phyloP scores from a whole-genome alignment of 441 rosid genomes.

The Adansonia madagascariensis region DNA sequence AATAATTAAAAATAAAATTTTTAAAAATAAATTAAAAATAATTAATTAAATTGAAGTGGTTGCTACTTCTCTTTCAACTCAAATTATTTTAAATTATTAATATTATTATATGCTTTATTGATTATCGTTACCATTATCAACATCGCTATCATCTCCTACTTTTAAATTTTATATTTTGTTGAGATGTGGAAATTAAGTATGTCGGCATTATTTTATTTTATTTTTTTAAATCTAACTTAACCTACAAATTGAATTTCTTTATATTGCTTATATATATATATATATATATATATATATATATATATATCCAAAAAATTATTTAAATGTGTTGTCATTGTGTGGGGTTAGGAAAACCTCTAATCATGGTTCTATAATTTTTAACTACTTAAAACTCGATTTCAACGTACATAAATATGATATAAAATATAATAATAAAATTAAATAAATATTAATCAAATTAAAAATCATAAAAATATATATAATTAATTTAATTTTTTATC shows the following conservation, averaged over 20 bases:
- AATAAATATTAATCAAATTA: too few relatives aligned
- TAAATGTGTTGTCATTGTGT: not conserved
- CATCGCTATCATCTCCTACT: conserved; percentile 6
- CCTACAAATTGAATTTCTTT: not conserved
- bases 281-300: too few relatives aligned
- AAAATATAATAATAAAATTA: too few relatives aligned
- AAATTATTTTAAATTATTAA: not conserved
- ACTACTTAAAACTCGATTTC: too few relatives aligned
- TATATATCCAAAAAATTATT: not conserved
- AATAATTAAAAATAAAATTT: too few relatives aligned
- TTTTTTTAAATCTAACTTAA: not conserved
- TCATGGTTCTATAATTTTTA: not conserved
- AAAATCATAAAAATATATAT: too few relatives aligned
- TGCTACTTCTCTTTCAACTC: not conserved
- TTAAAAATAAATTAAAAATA: not conserved
- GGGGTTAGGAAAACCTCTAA: not conserved
- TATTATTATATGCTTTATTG: not conserved
- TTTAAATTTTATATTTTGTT: not conserved
- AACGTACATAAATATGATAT: too few relatives aligned
- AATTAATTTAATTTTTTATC: too few relatives aligned
- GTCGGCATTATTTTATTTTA: conserved; percentile 20
- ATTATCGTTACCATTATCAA: not conserved
- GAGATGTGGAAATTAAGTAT: conserved; percentile 4
- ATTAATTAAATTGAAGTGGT: not conserved
- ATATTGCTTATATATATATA: not conserved